These are phyloP conservation scores for Pyrus hybrid DNA, from an alignment of 331 rosid genomes.

Conservation along the genomic window DNA sequence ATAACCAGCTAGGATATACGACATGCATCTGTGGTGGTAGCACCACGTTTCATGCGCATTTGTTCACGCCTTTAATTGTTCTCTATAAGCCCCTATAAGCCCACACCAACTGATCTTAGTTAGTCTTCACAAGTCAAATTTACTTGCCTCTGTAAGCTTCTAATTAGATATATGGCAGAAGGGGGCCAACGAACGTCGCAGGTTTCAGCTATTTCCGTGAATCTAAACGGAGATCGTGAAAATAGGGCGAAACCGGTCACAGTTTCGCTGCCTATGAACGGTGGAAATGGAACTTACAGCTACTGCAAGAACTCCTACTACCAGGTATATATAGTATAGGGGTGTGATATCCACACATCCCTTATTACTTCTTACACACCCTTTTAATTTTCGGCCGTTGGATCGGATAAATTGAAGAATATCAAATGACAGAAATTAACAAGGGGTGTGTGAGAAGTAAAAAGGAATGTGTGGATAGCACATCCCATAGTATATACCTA, in stretches of 20 bases:
- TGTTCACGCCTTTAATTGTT: background rate
- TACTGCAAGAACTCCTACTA: conserved; percentile 23
- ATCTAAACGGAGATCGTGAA: background rate
- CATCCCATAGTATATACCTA: too few species aligned
- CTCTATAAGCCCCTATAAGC: conserved; percentile 2
- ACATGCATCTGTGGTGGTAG: conserved; percentile 1
- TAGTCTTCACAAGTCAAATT: background rate
- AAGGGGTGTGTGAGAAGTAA: too few species aligned
- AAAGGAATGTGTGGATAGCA: too few species aligned
- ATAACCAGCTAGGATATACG: background rate
- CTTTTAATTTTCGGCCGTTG: too few species aligned
- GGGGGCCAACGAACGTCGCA: background rate
- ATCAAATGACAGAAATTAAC: too few species aligned
- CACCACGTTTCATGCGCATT: background rate
- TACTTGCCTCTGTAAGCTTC: background rate
- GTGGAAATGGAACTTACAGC: conserved; percentile 32
- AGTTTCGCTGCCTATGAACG: conserved; percentile 13
- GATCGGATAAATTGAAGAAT: too few species aligned
- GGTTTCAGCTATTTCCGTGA: background rate
- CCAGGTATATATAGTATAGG: background rate
- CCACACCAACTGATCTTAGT: background rate
- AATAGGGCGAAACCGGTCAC: background rate
- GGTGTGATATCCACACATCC: too few species aligned
- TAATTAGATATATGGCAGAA: background rate
- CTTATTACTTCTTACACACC: too few species aligned